phyloP scores from a whole-genome alignment of 106 monocot species.

The Dioscorea alata region DNA sequence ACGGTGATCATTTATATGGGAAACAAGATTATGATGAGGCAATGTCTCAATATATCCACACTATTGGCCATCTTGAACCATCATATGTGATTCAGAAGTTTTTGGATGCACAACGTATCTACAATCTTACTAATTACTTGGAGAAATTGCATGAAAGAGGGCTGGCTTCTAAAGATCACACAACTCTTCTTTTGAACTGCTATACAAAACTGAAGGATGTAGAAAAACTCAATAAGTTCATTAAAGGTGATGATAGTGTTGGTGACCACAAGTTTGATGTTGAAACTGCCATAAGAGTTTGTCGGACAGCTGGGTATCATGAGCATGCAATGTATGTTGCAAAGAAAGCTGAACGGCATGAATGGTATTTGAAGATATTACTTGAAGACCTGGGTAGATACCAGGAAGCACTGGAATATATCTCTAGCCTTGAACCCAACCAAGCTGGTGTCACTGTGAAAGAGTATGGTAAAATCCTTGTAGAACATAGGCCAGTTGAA shows the following conservation, averaged over 20 bases:
- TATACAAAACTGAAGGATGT: slow-evolving; percentile 99
- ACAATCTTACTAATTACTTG: slow-evolving; percentile 92
- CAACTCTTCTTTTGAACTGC: slow-evolving; percentile 92
- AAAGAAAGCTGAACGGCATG: slow-evolving; percentile 87
- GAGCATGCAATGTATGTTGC: slow-evolving; percentile 98
- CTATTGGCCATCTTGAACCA: slow-evolving; percentile 93
- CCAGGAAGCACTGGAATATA: slow-evolving; percentile 78
- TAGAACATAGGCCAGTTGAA: slow-evolving; percentile 70
- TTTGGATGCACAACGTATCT: slow-evolving; percentile 88
- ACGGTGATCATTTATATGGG: slow-evolving; percentile 91
- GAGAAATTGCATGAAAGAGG: slow-evolving; percentile 88
- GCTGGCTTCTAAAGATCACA: slow-evolving; percentile 91
- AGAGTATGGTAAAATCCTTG: slow-evolving; percentile 95
- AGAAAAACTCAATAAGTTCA: slow-evolving; percentile 89
- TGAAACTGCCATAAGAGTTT: slow-evolving; percentile 97
- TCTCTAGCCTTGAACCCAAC: slow-evolving; percentile 72
- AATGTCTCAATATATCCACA: slow-evolving; percentile 91
- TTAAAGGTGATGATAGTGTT: slow-evolving; percentile 77
- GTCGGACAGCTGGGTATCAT: slow-evolving; percentile 94
- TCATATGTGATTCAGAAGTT: slow-evolving; percentile 99
- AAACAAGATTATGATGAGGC: slow-evolving; percentile 95
- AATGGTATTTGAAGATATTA: slow-evolving; percentile 90
- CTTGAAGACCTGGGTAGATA: slow-evolving; percentile 94
- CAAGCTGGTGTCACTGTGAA: slow-evolving; percentile 87
- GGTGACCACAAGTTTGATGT: slow-evolving; percentile 93